Evolutionary conservation across 2,329 filamentous ascomycete species (phyloP).

Genomic region (Fusarium vanettenii): DNA sequence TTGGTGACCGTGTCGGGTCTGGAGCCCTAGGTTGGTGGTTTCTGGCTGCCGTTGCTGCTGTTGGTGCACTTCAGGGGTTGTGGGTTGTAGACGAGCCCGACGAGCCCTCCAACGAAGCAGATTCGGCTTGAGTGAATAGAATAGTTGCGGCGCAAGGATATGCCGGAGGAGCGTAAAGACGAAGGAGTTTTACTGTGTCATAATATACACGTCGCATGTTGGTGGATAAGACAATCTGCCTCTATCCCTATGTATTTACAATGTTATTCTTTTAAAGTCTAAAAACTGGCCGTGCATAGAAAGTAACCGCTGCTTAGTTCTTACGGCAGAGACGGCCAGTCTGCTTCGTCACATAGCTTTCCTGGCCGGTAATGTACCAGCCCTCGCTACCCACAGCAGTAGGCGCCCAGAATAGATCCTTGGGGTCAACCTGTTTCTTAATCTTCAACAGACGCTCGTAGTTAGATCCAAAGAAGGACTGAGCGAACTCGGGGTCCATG

Average conservation of each 20-base stretch:
- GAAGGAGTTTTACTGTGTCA: neutral
- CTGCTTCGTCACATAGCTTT: conserved; percentile 17
- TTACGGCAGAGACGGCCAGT: conserved; percentile 16
- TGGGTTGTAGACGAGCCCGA: too few species aligned
- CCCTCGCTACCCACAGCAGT: conserved; percentile 23
- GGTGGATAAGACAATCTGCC: neutral
- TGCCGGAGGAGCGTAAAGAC: too few species aligned
- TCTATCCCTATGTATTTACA: neutral
- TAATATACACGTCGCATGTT: neutral
- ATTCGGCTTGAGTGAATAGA: too few species aligned
- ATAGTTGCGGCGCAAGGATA: neutral
- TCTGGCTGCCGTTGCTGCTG: too few species aligned
- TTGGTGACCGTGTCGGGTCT: too few species aligned
- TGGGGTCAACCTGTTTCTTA: conserved; percentile 48
- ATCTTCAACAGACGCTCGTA: conserved; percentile 42
- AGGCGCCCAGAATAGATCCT: conserved; percentile 39
- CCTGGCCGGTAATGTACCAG: conserved; percentile 15
- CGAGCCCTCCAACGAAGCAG: too few species aligned
- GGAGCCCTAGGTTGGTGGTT: too few species aligned
- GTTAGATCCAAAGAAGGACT: conserved; percentile 45
- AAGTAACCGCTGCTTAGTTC: neutral
- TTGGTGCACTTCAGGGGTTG: too few species aligned
- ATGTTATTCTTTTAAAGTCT: neutral
- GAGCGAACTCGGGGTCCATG: conserved; percentile 41
- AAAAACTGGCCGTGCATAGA: neutral